A percentile compares a stretch with the other conserved stretches of the same genome.
These are phyloP conservation scores for Dothidotthia symphoricarpi DNA, from an alignment of 2,329 filamentous ascomycete genomes.

Conservation along the genomic window DNA sequence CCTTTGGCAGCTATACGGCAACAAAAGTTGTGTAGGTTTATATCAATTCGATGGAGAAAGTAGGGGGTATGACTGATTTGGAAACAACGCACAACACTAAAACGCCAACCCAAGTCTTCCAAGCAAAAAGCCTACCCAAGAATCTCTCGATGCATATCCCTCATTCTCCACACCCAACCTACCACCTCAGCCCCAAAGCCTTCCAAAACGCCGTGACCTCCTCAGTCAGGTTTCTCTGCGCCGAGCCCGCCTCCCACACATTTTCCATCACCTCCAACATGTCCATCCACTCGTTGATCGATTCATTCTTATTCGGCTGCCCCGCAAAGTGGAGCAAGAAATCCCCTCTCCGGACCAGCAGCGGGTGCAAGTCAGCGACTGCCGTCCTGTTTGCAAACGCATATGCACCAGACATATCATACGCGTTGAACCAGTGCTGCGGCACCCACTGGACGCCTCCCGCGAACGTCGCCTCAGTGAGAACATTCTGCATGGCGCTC, in stretches of 20 bases:
- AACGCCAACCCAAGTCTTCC: too few relatives aligned
- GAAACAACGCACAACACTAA: too few relatives aligned
- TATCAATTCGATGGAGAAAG: too few relatives aligned
- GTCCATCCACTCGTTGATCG: constrained; percentile 39
- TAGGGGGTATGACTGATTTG: too few relatives aligned
- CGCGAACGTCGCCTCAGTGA: constrained; percentile 36
- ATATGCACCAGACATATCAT: constrained; percentile 28
- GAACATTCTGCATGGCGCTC: constrained; percentile 43
- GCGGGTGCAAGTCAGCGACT: constrained; percentile 38
- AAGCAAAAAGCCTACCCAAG: too few relatives aligned
- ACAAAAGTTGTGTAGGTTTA: too few relatives aligned
- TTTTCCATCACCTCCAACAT: constrained; percentile 15
- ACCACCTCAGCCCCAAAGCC: constrained; percentile 2
- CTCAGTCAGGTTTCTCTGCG: constrained; percentile 24
- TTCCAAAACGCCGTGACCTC: constrained; percentile 27
- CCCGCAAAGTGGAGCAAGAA: constrained; percentile 48
- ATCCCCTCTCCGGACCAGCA: constrained; percentile 43
- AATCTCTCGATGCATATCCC: too few relatives aligned
- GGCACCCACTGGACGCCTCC: constrained; percentile 38
- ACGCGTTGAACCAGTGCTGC: constrained; percentile 49
- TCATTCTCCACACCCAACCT: too few relatives aligned
- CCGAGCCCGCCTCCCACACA: constrained; percentile 23
- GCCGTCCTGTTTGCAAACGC: constrained; percentile 21
- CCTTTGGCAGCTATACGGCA: too few relatives aligned
- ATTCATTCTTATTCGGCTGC: constrained; percentile 30